Base-by-base conservation (phyloP, 202 grass and related monocot genomes). In the Digitaria exilis region DNA sequence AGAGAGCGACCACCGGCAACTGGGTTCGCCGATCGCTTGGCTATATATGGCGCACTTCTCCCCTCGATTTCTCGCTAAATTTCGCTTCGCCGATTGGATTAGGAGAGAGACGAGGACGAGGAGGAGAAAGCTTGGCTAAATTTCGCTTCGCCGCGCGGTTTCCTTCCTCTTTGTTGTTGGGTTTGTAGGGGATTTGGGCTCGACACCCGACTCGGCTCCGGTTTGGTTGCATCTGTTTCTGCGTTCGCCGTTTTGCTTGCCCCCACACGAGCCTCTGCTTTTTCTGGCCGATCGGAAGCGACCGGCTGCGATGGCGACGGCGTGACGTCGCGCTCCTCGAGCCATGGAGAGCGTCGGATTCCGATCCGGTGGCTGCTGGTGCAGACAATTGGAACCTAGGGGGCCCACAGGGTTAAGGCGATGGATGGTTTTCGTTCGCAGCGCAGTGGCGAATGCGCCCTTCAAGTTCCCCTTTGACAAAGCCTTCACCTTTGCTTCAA, bases 1-100 rank as follows among this genome's bases (percentile, higher is more conserved):
- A 39, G 37, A 39, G 37, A 39, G 37, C 37, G 78, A 43, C 44
- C 45, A 31, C 5, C 65, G 39, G 69, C 69, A 76, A 45, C 84
- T 80, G 86, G 88, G 64, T 72, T 45, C 24, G 75, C 80, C 80
- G 73, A 76, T 80, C 31, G 80, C 26, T 11, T 46, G 34, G 29
- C 80, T 90, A 86, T 86, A 73, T 82, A 86, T 86, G 84, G 83
- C 22, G 51, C 17, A 0, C 21, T 28, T 18, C 51, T 39, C 44
- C 70, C 13, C 29, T 84, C 9, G 61, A 73, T 57, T 60, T 16
- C n/a, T 75, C 69, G 29, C 71, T 15, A 56, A 21, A 66, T 57
- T n/a, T 13, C 41, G 31, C n/a, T 16, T 39, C 70, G 19, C 19
- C 41, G 50, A 76, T 87, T 30, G 69, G 84, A 44, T 65, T 44